Base-by-base conservation (phyloP, 1,284 basidiomycete species). In the Microbotryum saponariae region DNA sequence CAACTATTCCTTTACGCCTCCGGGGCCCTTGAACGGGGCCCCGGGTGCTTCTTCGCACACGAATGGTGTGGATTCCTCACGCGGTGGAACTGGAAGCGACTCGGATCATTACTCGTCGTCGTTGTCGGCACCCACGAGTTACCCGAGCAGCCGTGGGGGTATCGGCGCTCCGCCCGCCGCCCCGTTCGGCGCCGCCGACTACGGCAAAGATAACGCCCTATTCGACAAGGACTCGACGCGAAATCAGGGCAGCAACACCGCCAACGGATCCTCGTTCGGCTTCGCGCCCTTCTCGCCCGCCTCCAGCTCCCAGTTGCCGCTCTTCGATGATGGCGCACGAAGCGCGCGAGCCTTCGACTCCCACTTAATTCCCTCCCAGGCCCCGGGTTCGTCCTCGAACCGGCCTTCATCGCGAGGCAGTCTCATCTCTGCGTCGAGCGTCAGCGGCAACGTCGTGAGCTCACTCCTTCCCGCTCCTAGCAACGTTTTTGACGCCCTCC, bases 11-110 rank as follows among this genome's bases (percentile, higher is more conserved):
- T 29, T 29, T 44, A 23, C 57, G 50, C 45, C 50, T 23, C 23
- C 54, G 29, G 37, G 54, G 27, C 54, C 27, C 20, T 3, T 8
- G 37, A 18, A 23, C 56, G 37, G 20, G 12, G 12, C 37, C 23
- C 45, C 47, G 55, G 55, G n/a, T 33, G 56, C 23, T 56, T 66
- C 37, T 42, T 42, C 37, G 37, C 37, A 42, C 10, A 21, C 46
- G 0, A 27, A 37, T 14, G n/a, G 20, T n/a, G 33, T 44, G 4
- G 45, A 44, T n/a, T 18, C 53, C 21, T 8, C 53, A 42, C 21
- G 21, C 10, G 37, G 37, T 54, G 33, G 53, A 44, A 12, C 37
- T 18, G 42, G 16, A 18, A 21, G 45, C 12, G 33, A 21, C 21
- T 31, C 25, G 16, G 31, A 21, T 46, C 53, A 54, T 37, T 8